Conservation (phyloP, 805 yeast species). For the Lachancea cidri region DNA sequence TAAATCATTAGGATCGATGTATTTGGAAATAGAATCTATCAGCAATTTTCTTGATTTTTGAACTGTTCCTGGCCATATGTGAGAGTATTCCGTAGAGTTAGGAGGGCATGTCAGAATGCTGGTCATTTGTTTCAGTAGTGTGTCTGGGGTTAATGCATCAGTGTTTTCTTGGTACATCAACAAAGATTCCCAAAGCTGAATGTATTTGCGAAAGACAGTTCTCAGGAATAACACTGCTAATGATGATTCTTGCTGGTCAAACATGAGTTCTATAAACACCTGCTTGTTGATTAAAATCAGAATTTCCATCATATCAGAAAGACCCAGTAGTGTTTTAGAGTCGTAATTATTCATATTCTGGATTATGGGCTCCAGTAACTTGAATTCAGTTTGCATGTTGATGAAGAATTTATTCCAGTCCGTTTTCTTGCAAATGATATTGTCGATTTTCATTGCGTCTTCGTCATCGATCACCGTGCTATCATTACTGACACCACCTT, state of each 20-base stretch:
- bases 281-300: constrained; percentile 24
- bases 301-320: constrained; percentile 21
- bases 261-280: constrained; percentile 26
- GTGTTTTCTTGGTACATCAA: constrained; percentile 11
- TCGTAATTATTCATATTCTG: constrained; percentile 7
- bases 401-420: constrained; percentile 15
- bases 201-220: constrained; percentile 19
- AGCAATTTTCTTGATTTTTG: constrained; percentile 37
- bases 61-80: constrained; percentile 32
- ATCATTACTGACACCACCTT: background rate
- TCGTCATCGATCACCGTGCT: constrained; percentile 7
- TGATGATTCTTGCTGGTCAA: constrained; percentile 16
- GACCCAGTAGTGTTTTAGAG: constrained; percentile 10
- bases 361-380: constrained; percentile 11
- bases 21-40: constrained; percentile 39
- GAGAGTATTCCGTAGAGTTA: constrained; percentile 17
- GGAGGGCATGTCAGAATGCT: constrained; percentile 29
- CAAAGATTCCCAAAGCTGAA: constrained; percentile 27
- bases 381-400: constrained; percentile 15
- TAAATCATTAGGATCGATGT: constrained; percentile 47
- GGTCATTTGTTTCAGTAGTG: constrained; percentile 26
- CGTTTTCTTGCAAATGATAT: constrained; percentile 11
- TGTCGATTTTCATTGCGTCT: constrained; percentile 16
- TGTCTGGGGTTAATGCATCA: constrained; percentile 23
- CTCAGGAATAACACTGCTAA: constrained; percentile 24